These are phyloP conservation scores for Neurospora sp. DNA, from an alignment of 495 filamentous ascomycete genomes.

Conservation along the genomic window DNA sequence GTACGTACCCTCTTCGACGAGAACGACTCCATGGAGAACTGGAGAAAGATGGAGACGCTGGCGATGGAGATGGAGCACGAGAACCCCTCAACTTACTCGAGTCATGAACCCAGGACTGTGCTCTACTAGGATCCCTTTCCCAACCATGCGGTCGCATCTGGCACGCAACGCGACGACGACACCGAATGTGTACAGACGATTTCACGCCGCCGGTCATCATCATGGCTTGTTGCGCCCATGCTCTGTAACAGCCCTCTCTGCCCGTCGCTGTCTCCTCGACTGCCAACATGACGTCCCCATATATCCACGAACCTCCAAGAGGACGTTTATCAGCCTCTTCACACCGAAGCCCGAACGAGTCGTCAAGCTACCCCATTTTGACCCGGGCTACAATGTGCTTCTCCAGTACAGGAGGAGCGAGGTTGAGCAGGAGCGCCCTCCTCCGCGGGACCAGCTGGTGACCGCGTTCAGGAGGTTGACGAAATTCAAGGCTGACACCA, in stretches of 20 bases:
- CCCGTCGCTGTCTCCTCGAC: slow-evolving; percentile 8
- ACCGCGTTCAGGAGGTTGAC: slow-evolving; percentile 59
- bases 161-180: slow-evolving; percentile 36
- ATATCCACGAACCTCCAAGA: slow-evolving; percentile 25
- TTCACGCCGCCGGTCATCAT: slow-evolving; percentile 43
- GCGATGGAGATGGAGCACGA: background rate
- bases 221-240: slow-evolving; percentile 40
- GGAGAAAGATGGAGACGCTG: background rate
- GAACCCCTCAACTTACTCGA: background rate
- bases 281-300: slow-evolving; percentile 5
- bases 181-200: slow-evolving; percentile 52
- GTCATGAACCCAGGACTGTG: slow-evolving; percentile 8
- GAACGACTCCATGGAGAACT: background rate
- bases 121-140: slow-evolving; percentile 16
- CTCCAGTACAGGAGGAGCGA: slow-evolving; percentile 38
- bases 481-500: slow-evolving; percentile 35
- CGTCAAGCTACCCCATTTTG: slow-evolving; percentile 44
- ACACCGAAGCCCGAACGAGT: slow-evolving; percentile 38
- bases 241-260: slow-evolving; percentile 11
- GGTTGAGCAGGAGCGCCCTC: slow-evolving; percentile 43
- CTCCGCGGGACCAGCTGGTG: slow-evolving; percentile 47
- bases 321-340: slow-evolving; percentile 51
- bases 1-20: background rate
- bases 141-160: slow-evolving; percentile 72
- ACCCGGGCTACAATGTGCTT: slow-evolving; percentile 51